phyloP scores from a whole-genome alignment of 2,329 filamentous ascomycete genomes.

The Aspergillus sp. region DNA sequence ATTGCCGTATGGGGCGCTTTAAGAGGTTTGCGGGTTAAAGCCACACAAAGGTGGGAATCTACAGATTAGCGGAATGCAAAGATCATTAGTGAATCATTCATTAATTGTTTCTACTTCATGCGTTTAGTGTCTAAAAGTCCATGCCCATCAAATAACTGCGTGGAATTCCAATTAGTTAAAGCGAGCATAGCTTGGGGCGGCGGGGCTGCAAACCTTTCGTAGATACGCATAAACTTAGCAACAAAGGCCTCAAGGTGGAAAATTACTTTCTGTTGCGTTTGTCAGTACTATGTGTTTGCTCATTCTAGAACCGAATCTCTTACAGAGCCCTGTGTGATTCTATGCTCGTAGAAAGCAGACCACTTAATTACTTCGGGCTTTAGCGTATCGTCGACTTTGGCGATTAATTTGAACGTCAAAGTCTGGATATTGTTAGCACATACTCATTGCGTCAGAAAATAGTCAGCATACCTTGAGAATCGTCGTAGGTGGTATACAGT shows the following conservation, averaged over 20 bases:
- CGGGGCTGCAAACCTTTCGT: slow-evolving; percentile 70
- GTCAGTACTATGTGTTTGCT: slow-evolving; percentile 1
- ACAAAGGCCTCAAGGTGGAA: slow-evolving; percentile 99
- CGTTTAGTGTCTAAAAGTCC: slow-evolving; percentile 55
- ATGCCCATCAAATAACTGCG: slow-evolving; percentile 67
- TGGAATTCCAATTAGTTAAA: slow-evolving; percentile 38
- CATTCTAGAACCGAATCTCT: slow-evolving; percentile 20
- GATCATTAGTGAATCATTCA: slow-evolving; percentile 23
- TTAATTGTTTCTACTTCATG: slow-evolving; percentile 27
- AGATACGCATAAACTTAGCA: slow-evolving; percentile 95
- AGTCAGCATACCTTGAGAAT: slow-evolving; percentile 69
- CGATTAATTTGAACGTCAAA: slow-evolving; percentile 87
- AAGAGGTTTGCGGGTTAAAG: not conserved
- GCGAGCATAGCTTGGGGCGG: not conserved
- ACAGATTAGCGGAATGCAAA: not conserved
- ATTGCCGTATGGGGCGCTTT: not conserved
- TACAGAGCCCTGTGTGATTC: slow-evolving; percentile 78
- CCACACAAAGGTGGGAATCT: not conserved
- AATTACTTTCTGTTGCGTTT: slow-evolving; percentile 70
- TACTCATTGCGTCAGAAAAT: not conserved
- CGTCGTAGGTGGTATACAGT: slow-evolving; percentile 93
- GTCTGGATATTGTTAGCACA: slow-evolving; percentile 51
- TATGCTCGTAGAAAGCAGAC: slow-evolving; percentile 96
- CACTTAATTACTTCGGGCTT: slow-evolving; percentile 93
- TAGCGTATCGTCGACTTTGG: slow-evolving; percentile 80